A percentile compares a stretch with the other conserved stretches of the same genome.
Evolutionary conservation across 345 rosid species (phyloP).

Genomic region (Eutrema heterophyllum): DNA sequence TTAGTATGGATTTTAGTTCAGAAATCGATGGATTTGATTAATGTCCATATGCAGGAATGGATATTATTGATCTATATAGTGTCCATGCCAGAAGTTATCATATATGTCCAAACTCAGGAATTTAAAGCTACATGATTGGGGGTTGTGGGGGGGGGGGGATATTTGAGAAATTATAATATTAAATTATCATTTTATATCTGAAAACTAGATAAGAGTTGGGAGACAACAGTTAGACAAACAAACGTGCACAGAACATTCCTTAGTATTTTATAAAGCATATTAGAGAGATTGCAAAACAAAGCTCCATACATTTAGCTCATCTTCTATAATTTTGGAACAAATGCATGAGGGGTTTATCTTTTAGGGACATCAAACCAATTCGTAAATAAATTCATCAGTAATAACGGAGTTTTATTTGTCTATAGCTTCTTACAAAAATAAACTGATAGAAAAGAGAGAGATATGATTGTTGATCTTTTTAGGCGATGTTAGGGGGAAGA

Average conservation of each 20-base stretch:
- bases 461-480: background rate
- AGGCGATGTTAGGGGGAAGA: background rate
- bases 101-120: conserved; percentile 6
- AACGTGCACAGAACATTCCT: conserved; percentile 26
- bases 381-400: background rate
- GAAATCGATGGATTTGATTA: background rate
- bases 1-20: background rate
- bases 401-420: background rate
- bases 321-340: background rate
- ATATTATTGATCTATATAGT: background rate
- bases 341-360: conserved; percentile 3
- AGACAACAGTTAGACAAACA: conserved; percentile 22
- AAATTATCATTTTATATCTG: background rate
- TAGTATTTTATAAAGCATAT: background rate
- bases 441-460: background rate
- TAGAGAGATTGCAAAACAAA: background rate
- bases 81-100: background rate
- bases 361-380: background rate
- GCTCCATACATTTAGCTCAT: background rate
- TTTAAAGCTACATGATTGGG: background rate
- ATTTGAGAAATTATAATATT: conserved; percentile 1
- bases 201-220: conserved; percentile 10
- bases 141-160: background rate
- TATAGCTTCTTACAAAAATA: background rate
- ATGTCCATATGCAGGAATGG: background rate